Conservation (phyloP, 768 basidiomycete species). For the Russula earlei region DNA sequence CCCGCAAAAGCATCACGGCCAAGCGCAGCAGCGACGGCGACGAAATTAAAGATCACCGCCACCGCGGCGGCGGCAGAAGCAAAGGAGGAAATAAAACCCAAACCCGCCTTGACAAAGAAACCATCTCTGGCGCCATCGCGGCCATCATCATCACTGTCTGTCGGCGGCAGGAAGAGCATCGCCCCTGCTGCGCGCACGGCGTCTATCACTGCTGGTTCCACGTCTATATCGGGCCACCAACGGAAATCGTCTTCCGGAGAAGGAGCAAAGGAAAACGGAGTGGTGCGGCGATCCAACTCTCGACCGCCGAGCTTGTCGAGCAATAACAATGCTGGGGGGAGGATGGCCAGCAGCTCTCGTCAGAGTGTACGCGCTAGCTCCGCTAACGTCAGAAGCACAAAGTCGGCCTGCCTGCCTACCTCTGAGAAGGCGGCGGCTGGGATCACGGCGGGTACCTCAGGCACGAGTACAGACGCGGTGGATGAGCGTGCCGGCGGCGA, state of each 20-base stretch:
- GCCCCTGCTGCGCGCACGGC: background rate
- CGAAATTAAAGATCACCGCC: slow-evolving; percentile 23
- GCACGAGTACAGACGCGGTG: background rate
- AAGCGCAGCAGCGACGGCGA: slow-evolving; percentile 23
- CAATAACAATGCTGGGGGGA: slow-evolving; percentile 6
- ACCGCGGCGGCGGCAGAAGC: background rate
- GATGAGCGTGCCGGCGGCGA: background rate
- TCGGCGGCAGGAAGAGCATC: background rate
- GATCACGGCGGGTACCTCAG: too few species aligned
- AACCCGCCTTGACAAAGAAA: slow-evolving; percentile 2
- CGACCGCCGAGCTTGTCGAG: background rate
- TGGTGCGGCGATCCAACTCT: slow-evolving; percentile 1
- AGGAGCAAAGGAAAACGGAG: background rate
- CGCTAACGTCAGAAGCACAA: slow-evolving; percentile 16
- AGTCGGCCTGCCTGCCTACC: background rate
- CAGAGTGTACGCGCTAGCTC: slow-evolving; percentile 21
- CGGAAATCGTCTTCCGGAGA: slow-evolving; percentile 5
- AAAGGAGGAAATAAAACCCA: slow-evolving; percentile 1
- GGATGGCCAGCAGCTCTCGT: slow-evolving; percentile 3
- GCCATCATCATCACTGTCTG: background rate
- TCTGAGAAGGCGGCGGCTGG: too few species aligned
- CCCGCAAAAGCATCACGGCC: slow-evolving; percentile 23
- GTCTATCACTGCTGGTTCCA: background rate
- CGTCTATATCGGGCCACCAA: too few species aligned
- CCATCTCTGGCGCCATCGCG: slow-evolving; percentile 5